A percentile compares a stretch with the other conserved stretches of the same genome.
Conservation (phyloP, 2,329 filamentous ascomycete species). For the Scytalidium sp. region DNA sequence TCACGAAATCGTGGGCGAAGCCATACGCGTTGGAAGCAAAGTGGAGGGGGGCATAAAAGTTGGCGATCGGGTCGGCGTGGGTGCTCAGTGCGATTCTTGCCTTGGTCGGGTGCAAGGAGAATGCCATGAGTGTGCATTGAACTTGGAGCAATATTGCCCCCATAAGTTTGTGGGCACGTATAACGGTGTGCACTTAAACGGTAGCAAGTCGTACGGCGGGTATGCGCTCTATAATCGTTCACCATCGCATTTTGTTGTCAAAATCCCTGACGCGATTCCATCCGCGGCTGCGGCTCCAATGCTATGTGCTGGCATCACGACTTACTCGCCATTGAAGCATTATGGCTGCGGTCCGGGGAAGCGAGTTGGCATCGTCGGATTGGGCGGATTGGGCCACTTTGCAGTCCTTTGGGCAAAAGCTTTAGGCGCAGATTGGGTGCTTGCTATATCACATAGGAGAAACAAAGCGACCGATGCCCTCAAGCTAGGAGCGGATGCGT, state of each 20-base stretch:
- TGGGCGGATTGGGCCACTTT: conserved; percentile 73
- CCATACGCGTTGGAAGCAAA: conserved; percentile 53
- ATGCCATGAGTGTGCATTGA: conserved; percentile 49
- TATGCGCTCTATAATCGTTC: conserved; percentile 39
- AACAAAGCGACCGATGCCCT: conserved; percentile 56
- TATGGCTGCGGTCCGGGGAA: conserved; percentile 43
- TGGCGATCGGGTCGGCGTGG: conserved; percentile 49
- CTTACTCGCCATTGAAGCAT: conserved; percentile 47
- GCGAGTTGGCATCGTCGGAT: conserved; percentile 66
- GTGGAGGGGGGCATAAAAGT: conserved; percentile 52
- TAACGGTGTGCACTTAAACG: conserved; percentile 16
- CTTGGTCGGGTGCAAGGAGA: conserved; percentile 43
- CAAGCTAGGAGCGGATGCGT: conserved; percentile 57
- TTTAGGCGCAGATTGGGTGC: conserved; percentile 64
- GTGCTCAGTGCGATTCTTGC: conserved; percentile 48
- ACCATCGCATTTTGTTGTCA: conserved; percentile 53
- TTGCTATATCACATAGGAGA: conserved; percentile 59
- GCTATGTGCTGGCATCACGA: conserved; percentile 74
- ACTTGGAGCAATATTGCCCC: conserved; percentile 20
- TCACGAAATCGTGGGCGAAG: conserved; percentile 46
- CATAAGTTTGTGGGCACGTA: conserved; percentile 35
- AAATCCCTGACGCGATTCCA: conserved; percentile 50
- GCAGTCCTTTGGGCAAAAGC: conserved; percentile 68
- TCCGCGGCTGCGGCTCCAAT: conserved; percentile 58
- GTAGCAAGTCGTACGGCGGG: conserved; percentile 5